Conservation (phyloP, 2,329 filamentous ascomycete species). For the Arachnopeziza araneosa region DNA sequence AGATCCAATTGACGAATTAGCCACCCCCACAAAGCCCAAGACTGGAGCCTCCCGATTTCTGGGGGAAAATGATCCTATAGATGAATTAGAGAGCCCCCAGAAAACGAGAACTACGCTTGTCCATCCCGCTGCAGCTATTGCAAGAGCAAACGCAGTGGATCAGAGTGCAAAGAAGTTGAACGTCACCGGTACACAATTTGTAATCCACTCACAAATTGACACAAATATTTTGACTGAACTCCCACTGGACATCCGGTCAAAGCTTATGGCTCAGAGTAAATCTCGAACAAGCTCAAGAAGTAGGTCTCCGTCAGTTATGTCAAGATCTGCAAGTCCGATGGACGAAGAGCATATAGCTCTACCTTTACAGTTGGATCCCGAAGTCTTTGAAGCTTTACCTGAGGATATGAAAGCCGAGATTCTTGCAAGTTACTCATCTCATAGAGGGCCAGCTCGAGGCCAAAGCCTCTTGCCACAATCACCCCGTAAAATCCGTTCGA, state of each 20-base stretch:
- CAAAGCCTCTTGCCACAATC: constrained; percentile 38
- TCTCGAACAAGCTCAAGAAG: constrained; percentile 21
- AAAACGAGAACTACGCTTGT: constrained; percentile 40
- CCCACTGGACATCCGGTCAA: constrained; percentile 74
- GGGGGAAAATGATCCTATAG: constrained; percentile 43
- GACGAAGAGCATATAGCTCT: constrained; percentile 27
- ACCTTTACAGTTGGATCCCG: constrained; percentile 77
- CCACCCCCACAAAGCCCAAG: constrained; percentile 25
- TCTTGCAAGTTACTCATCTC: constrained; percentile 58
- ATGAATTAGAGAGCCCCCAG: constrained; percentile 47
- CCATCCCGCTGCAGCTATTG: constrained; percentile 49
- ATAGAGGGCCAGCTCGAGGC: constrained; percentile 24
- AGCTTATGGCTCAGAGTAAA: constrained; percentile 56
- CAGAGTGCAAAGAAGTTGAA: constrained; percentile 64
- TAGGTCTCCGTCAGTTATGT: constrained; percentile 25
- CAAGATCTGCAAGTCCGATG: constrained; percentile 21
- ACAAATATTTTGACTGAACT: constrained; percentile 76
- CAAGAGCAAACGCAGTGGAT: constrained; percentile 41
- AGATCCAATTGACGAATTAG: constrained; percentile 21
- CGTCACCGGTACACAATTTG: constrained; percentile 81
- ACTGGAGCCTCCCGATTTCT: constrained; percentile 3
- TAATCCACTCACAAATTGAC: constrained; percentile 80
- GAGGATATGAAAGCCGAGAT: constrained; percentile 82
- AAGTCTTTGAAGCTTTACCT: constrained; percentile 77
- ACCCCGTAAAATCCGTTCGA: constrained; percentile 49